Base-by-base conservation (phyloP, 768 basidiomycete genomes). In the Daedalea quercina region DNA sequence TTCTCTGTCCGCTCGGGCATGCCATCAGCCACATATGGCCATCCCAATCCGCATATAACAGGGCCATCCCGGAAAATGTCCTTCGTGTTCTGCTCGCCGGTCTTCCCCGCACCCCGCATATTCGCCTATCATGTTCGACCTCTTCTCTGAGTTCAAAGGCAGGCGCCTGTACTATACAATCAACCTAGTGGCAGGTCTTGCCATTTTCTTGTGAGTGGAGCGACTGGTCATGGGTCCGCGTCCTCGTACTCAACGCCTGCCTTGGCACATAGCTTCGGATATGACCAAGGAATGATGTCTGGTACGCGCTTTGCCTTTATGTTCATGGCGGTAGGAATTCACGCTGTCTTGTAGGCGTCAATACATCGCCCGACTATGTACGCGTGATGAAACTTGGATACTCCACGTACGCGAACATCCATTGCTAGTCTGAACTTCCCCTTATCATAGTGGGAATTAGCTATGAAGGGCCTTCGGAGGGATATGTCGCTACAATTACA, bases 211-310 rank as follows among this genome's bases (percentile, higher is more conserved):
- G 67, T 68, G 48, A 45, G 67, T 63, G 15, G 19, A 22, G 7
- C 3, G 15, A 3, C 28, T 25, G 20, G 33, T 1, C 42, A 9
- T 49, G n/a, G 19, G 9, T 23, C 33, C 11, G 40, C 54, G 25
- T 57, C 47, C 9, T 42, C n/a, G 0, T 56, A 40, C 15, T 19
- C 37, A 19, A 17, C 17, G 37, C 37, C 19, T 6, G 37, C 37
- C 37, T 40, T 40, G 13, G 28, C 28, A 31, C 57, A 23, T 58
- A 73, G 76, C 58, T 75, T 75, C 57, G 74, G 74, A 22, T 75
- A 75, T 67, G 74, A 74, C 57, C 74, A 75, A 62, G 74, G 74
- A 20, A 73, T 74, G 70, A 75, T 75, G 74, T 71, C 72, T 26
- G 73, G 73, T 44, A 40, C 11, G 54, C 50, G 25, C 9, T 20